Percentiles rank a stretch among this genome's conserved stretches.
Evolutionary conservation across 176 grass and related monocot species (phyloP).

Genomic region (Pontederia paniculata): DNA sequence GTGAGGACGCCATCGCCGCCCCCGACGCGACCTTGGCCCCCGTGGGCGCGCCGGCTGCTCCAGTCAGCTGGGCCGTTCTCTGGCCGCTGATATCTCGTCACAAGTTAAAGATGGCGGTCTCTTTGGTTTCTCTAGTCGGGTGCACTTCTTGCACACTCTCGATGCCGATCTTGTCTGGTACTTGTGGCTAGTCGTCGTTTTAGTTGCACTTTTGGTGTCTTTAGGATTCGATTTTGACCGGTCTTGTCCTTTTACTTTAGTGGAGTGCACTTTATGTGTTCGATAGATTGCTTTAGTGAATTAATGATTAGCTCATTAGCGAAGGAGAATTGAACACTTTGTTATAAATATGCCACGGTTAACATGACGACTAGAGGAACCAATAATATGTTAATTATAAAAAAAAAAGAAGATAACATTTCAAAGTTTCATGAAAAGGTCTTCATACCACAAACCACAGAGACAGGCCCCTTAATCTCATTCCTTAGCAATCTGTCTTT

Average conservation of each 20-base stretch:
- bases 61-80: constrained; percentile 53
- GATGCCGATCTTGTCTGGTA: constrained; percentile 94
- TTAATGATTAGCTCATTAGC: too few relatives aligned
- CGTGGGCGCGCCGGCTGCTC: constrained; percentile 28
- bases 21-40: constrained; percentile 8
- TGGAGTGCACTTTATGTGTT: background rate
- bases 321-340: too few relatives aligned
- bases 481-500: too few relatives aligned
- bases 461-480: too few relatives aligned
- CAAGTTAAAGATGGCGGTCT: constrained; percentile 45
- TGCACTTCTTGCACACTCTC: constrained; percentile 76
- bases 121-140: constrained; percentile 52
- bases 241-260: background rate
- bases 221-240: too few relatives aligned
- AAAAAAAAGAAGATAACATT: too few relatives aligned
- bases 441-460: too few relatives aligned
- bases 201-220: too few relatives aligned
- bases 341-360: too few relatives aligned
- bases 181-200: background rate
- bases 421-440: too few relatives aligned
- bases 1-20: constrained; percentile 18
- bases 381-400: too few relatives aligned
- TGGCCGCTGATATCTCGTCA: constrained; percentile 53
- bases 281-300: background rate
- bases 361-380: too few relatives aligned